Base-by-base conservation (phyloP, 768 basidiomycete species). In the Psilocybe cyanescens region DNA sequence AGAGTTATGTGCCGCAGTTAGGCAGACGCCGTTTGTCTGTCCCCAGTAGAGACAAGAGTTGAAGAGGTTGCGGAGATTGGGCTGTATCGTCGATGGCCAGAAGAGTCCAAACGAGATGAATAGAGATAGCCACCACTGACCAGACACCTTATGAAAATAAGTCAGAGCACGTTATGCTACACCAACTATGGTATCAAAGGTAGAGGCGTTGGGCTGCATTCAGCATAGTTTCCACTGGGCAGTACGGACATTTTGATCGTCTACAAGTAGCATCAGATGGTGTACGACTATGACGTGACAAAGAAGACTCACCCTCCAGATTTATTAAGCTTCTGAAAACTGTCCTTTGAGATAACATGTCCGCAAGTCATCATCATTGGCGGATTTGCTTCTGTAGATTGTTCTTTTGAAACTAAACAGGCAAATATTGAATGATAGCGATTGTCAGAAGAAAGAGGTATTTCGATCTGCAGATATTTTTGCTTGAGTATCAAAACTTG, bases 291-390 rank as follows among this genome's bases (percentile, higher is more conserved):
- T 6, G 60, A 19, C 57, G n/a, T 49, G n/a, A 53, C 29, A 44
- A 19, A 55, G 24, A 60, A 24, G 50, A 69, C 74, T 57, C 57
- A 89, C 97, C 80, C 75, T 68, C 88, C 90, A 31, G 89, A 83
- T 77, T 97, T 98, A 72, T 91, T 90, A 49, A 99, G 78, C 73
- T 95, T 94, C 64, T 87, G 86, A 64, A 99, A 77, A 73, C 93
- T 97, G 69, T 98, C 97, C 71, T 91, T 91, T 1, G 94, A 90
- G 48, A 99, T 89, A 39, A 97, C 95, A 75, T 99, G 97, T 2
- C 97, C 97, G 72, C 97, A 99, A 3, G 80, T 78, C 82, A 99
- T 90, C 92, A 98, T 96, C 94, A 97, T 97, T 0, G 97, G 97
- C 8, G 95, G 97, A 72, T 99, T 99, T 60, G 83, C 75, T 55